These are phyloP conservation scores for Delonix regia DNA, from an alignment of 306 rosid genomes.

Conservation along the genomic window DNA sequence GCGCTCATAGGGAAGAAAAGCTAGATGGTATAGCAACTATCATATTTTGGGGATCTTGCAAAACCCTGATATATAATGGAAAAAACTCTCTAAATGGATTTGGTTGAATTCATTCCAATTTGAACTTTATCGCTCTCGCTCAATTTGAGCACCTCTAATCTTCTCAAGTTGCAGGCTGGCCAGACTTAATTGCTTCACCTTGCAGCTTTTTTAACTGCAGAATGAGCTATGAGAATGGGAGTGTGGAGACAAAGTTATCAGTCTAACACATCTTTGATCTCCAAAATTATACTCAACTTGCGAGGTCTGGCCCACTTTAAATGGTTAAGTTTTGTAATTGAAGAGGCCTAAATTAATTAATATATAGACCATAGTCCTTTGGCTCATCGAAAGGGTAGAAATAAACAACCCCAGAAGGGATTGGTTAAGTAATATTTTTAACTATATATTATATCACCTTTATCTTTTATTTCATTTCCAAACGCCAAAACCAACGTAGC, in stretches of 20 bases:
- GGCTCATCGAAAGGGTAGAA: not conserved
- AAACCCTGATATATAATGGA: not conserved
- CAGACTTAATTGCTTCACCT: constrained; percentile 19
- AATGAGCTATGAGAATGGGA: not conserved
- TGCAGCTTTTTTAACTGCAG: not conserved
- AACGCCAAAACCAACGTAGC: not conserved
- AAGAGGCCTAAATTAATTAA: constrained; percentile 4
- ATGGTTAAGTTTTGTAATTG: constrained; percentile 11
- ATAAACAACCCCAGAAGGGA: not conserved
- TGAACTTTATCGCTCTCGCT: not conserved
- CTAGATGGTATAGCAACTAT: no score
- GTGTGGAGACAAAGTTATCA: constrained; percentile 35
- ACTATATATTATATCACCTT: not conserved
- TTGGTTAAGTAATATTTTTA: not conserved
- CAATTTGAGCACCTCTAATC: not conserved
- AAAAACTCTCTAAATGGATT: not conserved
- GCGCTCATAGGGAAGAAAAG: no score
- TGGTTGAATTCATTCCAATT: not conserved
- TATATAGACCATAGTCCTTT: not conserved
- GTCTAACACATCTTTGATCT: constrained; percentile 33
- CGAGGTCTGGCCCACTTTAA: constrained; percentile 45
- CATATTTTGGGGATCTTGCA: no score
- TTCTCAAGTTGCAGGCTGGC: constrained; percentile 22
- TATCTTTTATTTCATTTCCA: not conserved
- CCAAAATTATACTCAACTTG: constrained; percentile 39